Conservation (phyloP, 306 rosid genomes). For the Prinsepia uniflora region DNA sequence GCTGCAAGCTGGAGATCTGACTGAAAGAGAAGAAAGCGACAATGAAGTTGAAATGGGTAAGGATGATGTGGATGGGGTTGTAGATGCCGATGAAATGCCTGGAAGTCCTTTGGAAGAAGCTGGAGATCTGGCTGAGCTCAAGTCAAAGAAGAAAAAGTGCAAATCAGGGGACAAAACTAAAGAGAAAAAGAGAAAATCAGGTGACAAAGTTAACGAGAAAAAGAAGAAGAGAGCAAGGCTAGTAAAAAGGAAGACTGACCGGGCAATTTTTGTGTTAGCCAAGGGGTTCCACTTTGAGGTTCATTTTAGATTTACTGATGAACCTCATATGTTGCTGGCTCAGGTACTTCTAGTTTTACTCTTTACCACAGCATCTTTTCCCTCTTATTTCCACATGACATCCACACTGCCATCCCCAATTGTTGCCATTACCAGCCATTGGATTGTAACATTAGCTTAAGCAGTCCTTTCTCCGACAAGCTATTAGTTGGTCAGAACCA, state of each 20-base stretch:
- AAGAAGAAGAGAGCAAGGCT: constrained; percentile 7
- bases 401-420: neutral
- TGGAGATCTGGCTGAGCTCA: constrained; percentile 21
- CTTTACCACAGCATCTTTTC: neutral
- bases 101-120: constrained; percentile 23
- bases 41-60: constrained; percentile 38
- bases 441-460: neutral
- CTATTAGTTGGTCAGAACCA: neutral
- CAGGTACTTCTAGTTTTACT: constrained; percentile 52
- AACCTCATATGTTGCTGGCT: constrained; percentile 72
- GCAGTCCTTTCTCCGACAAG: neutral
- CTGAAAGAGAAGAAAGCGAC: constrained; percentile 41
- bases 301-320: constrained; percentile 55
- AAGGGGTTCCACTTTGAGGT: constrained; percentile 61
- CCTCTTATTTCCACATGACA: neutral
- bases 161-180: constrained; percentile 21
- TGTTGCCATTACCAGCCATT: neutral
- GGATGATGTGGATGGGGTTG: constrained; percentile 27
- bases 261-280: constrained; percentile 50
- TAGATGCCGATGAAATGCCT: constrained; percentile 22
- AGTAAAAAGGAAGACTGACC: constrained; percentile 36
- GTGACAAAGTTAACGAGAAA: constrained; percentile 24
- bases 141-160: constrained; percentile 24
- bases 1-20: constrained; percentile 48
- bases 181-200: constrained; percentile 24